These are phyloP conservation scores for Trichothecium roseum DNA, from an alignment of 2,329 filamentous ascomycete species.

Conservation along the genomic window DNA sequence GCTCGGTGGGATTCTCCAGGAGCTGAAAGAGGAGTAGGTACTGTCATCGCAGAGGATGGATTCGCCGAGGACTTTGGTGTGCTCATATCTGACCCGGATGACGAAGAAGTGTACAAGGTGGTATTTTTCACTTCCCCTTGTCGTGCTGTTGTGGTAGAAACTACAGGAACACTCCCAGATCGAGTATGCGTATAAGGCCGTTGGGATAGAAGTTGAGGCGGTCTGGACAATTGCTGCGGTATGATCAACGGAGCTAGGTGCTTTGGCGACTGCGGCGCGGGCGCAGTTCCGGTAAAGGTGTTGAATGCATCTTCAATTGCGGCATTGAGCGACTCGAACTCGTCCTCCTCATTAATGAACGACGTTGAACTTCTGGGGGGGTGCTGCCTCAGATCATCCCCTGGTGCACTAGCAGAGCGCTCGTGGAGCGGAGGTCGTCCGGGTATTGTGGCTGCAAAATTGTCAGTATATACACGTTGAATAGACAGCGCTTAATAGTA, in stretches of 20 bases:
- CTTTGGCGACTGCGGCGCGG: constrained; percentile 38
- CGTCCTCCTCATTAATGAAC: constrained; percentile 11
- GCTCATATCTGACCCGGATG: constrained; percentile 24
- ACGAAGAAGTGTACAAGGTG: not conserved
- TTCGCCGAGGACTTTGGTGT: constrained; percentile 32
- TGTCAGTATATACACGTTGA: constrained; percentile 10
- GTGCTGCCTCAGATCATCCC: constrained; percentile 36
- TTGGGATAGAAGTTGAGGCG: constrained; percentile 17
- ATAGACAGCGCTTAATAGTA: not conserved
- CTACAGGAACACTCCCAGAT: constrained; percentile 27
- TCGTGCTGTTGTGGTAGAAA: not conserved
- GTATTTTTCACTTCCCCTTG: not conserved
- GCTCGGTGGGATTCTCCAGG: constrained; percentile 27
- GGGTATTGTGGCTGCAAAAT: constrained; percentile 50
- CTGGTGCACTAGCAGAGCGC: constrained; percentile 52
- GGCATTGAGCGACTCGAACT: constrained; percentile 7
- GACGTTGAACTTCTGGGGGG: not conserved
- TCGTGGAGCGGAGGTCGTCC: constrained; percentile 55
- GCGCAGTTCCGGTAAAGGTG: constrained; percentile 10
- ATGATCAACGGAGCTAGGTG: constrained; percentile 48
- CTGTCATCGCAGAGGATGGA: constrained; percentile 24
- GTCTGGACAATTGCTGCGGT: constrained; percentile 19
- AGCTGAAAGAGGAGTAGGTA: constrained; percentile 41
- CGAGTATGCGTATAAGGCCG: constrained; percentile 34
- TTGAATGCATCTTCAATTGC: constrained; percentile 14